Base-by-base conservation (phyloP, 202 grass and related monocot species). In the Setaria viridis region DNA sequence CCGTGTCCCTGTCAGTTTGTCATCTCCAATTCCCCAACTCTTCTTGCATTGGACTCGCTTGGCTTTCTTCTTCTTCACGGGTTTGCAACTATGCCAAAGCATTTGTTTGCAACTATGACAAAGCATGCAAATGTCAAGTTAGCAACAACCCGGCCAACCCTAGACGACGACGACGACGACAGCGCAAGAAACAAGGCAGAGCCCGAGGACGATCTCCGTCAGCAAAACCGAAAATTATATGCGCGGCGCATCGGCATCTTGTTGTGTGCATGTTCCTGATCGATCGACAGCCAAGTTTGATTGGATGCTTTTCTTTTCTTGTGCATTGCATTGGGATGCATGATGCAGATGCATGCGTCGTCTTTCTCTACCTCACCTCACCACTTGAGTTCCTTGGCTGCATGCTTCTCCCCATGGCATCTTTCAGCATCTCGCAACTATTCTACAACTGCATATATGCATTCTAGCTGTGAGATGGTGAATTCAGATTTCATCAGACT, bases 201-300 rank as follows among this genome's bases (percentile, higher is more conserved):
- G 85, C 41, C 67, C 74, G 84, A 87, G 85, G 85, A 88, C 68
- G 85, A 84, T 91, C 65, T 77, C 20, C 59, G 75, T 83, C 70
- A 21, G 79, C 73, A 62, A 54, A 80, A 58, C 35, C 63, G 54
- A 68, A 49, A 19, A 25, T 25, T 2, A 12, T 12, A 49, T 13
- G 2, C 9, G 6, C 25, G 25, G 25, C 25, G 25, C 25, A 25
- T 25, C 25, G 25, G 25, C 25, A 25, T 25, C 25, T 25, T 25
- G 25, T 25, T 25, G 25, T 25, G 25, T 25, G 25, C 25, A 25
- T 25, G 25, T 25, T 25, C 25, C 25, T 25, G 25, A 25, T 25
- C 25, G 25, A 25, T 25, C 25, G 25, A 25, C 25, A 25, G 25
- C 25, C 25, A 25, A 25, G 25, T 25, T 25, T 25, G 25, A 25